Percentiles rank a stretch among this genome's conserved stretches.
Conservation (phyloP, 495 filamentous ascomycete genomes). For the Trichoderma gamsii region DNA sequence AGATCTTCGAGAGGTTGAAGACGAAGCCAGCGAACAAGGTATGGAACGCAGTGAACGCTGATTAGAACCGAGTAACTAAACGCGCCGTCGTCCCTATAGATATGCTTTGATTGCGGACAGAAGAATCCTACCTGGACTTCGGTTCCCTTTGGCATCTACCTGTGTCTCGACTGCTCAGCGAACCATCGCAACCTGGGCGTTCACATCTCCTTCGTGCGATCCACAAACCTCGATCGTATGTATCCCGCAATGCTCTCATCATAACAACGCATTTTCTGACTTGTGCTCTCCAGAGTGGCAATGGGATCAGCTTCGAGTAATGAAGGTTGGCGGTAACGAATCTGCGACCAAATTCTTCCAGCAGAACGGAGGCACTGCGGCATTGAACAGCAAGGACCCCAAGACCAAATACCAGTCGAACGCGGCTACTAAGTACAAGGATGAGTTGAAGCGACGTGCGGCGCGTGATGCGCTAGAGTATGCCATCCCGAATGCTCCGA, state of each 20-base stretch:
- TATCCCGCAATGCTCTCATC: slow-evolving; percentile 18
- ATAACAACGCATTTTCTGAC: slow-evolving; percentile 19
- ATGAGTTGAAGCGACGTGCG: slow-evolving; percentile 79
- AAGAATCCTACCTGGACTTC: slow-evolving; percentile 99
- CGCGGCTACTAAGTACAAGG: slow-evolving; percentile 91
- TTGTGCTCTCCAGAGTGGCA: slow-evolving; percentile 72
- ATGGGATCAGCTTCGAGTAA: slow-evolving; percentile 96
- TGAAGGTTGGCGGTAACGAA: slow-evolving; percentile 98
- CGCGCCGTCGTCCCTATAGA: slow-evolving; percentile 39
- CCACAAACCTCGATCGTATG: slow-evolving; percentile 97
- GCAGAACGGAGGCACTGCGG: slow-evolving; percentile 86
- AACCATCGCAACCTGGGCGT: slow-evolving; percentile 88
- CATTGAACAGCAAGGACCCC: slow-evolving; percentile 87
- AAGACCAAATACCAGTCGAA: slow-evolving; percentile 94
- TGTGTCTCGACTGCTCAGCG: slow-evolving; percentile 93
- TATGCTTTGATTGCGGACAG: slow-evolving; percentile 94
- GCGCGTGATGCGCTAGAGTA: slow-evolving; percentile 76
- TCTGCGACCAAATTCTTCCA: slow-evolving; percentile 98
- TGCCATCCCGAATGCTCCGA: slow-evolving; percentile 24
- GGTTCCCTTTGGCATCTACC: slow-evolving; percentile 93
- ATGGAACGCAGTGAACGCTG: slow-evolving; percentile 22
- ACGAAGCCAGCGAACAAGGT: slow-evolving; percentile 91
- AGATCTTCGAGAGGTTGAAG: slow-evolving; percentile 97
- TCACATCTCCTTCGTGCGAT: slow-evolving; percentile 96
- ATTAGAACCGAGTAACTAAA: background rate